Evolutionary conservation across 768 basidiomycete species (phyloP), one percentile per base, ranked within the genome.

Genomic region (Rhodotorula graminis): DNA sequence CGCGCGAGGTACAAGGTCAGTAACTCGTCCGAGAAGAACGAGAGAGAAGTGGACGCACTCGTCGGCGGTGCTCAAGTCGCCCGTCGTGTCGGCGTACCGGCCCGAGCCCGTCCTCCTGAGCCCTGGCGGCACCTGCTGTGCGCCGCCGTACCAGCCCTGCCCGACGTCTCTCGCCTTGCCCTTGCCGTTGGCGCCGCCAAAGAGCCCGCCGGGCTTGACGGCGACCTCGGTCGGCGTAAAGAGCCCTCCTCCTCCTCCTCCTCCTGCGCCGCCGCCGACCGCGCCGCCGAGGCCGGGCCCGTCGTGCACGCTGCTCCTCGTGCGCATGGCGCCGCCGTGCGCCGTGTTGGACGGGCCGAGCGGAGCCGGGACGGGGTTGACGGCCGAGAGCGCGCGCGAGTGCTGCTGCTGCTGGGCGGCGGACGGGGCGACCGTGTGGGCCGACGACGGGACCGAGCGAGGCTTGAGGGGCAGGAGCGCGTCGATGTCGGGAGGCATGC

Each of bases 401-500:
- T 21, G 49, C 49, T 50, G 49, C 50, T 52, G 50, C 47, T 49
- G 47, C 19, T 9, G 50, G 29, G 50, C 19, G 40, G 15, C 69
- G 27, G n/a, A 25, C 44, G 23, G 25, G 19, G 46, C 52, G 62
- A 69, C 27, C 49, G 62, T 63, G 57, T 69, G 65, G 23, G 23
- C 63, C 29, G 40, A 53, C 62, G 31, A 33, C 37, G 31, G 40
- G 31, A 42, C 58, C 40, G 16, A 33, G 25, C n/a, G 40, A 15
- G 47, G 60, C 52, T 50, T 56, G 23, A 58, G 23, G 31, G 65
- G 66, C 11, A 64, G 69, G 29, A 74, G 47, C 6, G 23, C 21
- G 47, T 70, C 69, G 27, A 74, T 33, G 46, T 77, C 61, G 29
- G 69, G 72, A 14, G 70, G 82, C 84, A 64, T 77, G 90, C 93